These are phyloP conservation scores for Panicum virgatum DNA, from an alignment of 202 grass and related monocot genomes.

Conservation along the genomic window DNA sequence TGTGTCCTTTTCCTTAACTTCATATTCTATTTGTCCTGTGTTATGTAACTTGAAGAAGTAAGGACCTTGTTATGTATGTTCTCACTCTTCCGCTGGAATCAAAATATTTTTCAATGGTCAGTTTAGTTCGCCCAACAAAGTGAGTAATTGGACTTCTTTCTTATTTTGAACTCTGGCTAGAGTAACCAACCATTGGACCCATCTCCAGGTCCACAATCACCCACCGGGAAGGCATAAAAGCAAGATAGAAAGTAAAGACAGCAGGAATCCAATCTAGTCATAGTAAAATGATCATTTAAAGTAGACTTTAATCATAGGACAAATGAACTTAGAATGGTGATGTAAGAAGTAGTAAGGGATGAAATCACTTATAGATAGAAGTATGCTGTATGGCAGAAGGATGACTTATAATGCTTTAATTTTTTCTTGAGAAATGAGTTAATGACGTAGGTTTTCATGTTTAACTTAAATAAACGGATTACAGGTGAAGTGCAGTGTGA, in stretches of 20 bases:
- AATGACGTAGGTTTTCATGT: neutral
- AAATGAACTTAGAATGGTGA: neutral
- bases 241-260: neutral
- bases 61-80: neutral
- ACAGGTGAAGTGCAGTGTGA: conserved; percentile 98
- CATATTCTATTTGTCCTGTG: conserved; percentile 18
- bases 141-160: neutral
- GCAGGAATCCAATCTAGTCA: neutral
- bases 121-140: neutral
- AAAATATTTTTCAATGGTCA: neutral
- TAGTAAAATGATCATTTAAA: neutral
- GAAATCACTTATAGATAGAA: neutral
- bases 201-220: neutral
- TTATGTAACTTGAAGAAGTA: neutral
- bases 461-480: conserved; percentile 36
- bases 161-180: neutral
- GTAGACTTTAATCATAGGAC: neutral
- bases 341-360: neutral
- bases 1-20: conserved; percentile 24
- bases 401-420: neutral
- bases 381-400: neutral
- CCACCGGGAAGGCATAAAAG: neutral
- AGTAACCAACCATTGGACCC: neutral
- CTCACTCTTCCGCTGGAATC: neutral
- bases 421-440: neutral